Evolutionary conservation across 495 filamentous ascomycete genomes (phyloP).

Genomic region (Penicillium cataractarum): DNA sequence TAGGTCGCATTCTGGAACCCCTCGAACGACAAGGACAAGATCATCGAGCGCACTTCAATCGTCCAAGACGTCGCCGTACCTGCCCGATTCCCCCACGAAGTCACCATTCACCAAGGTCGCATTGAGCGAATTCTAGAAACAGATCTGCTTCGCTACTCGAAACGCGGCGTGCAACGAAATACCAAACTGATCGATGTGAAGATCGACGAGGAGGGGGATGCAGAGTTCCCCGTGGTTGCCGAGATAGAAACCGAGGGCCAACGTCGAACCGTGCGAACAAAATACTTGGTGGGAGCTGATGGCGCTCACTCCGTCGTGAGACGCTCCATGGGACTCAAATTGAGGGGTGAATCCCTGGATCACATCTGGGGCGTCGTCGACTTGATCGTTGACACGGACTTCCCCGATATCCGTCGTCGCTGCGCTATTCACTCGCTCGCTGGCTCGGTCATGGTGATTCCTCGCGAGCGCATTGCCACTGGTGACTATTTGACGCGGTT

Average conservation of each 20-base stretch:
- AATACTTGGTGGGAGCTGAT: conserved; percentile 71
- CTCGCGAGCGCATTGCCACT: conserved; percentile 58
- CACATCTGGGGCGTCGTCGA: conserved; percentile 70
- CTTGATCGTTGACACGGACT: conserved; percentile 67
- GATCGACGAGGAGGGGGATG: conserved; percentile 59
- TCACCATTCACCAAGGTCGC: conserved; percentile 63
- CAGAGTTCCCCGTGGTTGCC: conserved; percentile 50
- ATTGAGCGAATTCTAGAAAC: conserved; percentile 65
- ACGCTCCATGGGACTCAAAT: conserved; percentile 57
- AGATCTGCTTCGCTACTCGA: conserved; percentile 51
- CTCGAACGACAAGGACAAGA: conserved; percentile 49
- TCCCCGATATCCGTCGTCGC: conserved; percentile 69
- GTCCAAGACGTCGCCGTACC: conserved; percentile 51
- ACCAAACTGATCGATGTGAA: conserved; percentile 56
- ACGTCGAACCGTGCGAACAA: conserved; percentile 52
- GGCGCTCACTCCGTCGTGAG: conserved; percentile 67
- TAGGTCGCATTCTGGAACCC: conserved; percentile 55
- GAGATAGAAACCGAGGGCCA: conserved; percentile 49
- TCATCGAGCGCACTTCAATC: conserved; percentile 55
- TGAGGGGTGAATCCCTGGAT: conserved; percentile 66
- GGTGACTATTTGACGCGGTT: conserved; percentile 66
- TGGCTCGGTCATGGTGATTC: conserved; percentile 72
- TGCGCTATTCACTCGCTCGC: conserved; percentile 69
- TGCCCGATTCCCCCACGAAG: conserved; percentile 55
- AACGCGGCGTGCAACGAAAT: conserved; percentile 54